Base-by-base conservation (phyloP, 2,329 filamentous ascomycete species). In the Cercospora zeae-maydis region DNA sequence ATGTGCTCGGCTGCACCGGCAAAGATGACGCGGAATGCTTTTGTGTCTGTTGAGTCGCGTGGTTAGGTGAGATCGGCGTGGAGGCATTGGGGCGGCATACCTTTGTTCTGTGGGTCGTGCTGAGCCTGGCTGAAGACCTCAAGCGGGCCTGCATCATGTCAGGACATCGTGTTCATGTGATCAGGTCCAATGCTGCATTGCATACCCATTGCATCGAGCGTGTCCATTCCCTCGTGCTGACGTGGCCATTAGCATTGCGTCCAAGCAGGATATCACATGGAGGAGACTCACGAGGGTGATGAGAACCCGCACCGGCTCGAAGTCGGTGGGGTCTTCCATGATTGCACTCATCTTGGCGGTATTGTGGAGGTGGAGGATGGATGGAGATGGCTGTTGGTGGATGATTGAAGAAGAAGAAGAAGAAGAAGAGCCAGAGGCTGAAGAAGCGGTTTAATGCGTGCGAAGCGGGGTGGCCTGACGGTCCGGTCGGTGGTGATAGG, bases 291-390 rank as follows among this genome's bases (percentile, higher is more conserved):
- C 57, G 36, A 67, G 64, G 72, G 82, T 78, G 74, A 86, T 82
- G 76, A 87, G 82, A 73, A 86, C 84, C 78, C 86, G 83, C 80
- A 86, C 81, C 39, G 77, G 75, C 71, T 78, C 76, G 62, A 72
- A 71, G 67, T 76, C 77, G 58, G 71, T 72, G 65, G 73, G 73
- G 67, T 78, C 78, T 67, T 77, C 77, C 34, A 67, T 62, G 65
- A 80, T 78, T 78, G 79, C 79, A 81, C 79, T 81, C 79, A 81
- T 81, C 69, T 74, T 78, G 75, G 63, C 73, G 71, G 63, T 63
- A 59, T 69, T 59, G 68, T 66, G 49, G 49, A 42, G 62, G 42
- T 53, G 54, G 54, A 42, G 7, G 58, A 56, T 27, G 33, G 19
- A 45, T 52, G 14, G 47, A 4, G n/a, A 45, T 33, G 19, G 30